phyloP scores from a whole-genome alignment of 2,329 filamentous ascomycete species.

The Hirsutella minnesotensis region DNA sequence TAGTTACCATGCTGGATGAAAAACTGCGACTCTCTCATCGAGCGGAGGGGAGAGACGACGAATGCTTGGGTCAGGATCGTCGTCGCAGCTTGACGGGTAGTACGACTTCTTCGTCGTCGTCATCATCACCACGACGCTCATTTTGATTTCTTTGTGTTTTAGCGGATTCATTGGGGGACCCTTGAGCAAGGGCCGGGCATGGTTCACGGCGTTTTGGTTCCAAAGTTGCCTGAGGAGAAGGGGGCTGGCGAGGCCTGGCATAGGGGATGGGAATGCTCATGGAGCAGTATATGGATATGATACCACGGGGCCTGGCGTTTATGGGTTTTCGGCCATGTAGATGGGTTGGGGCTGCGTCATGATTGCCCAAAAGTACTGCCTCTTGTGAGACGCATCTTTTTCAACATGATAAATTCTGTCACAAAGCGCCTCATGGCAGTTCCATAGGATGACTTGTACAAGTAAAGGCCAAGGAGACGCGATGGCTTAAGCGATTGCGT shows the following conservation, averaged over 20 bases:
- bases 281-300: slow-evolving; percentile 18
- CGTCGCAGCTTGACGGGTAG: slow-evolving; percentile 22
- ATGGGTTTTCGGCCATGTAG: slow-evolving; percentile 3
- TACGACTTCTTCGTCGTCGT: slow-evolving; percentile 22
- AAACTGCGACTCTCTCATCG: slow-evolving; percentile 44
- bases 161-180: not conserved
- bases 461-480: too few relatives aligned
- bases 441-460: too few relatives aligned
- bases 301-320: slow-evolving; percentile 23
- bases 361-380: not conserved
- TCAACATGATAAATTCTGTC: slow-evolving; percentile 1
- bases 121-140: slow-evolving; percentile 9
- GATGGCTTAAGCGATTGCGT: too few relatives aligned
- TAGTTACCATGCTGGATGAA: slow-evolving; percentile 61
- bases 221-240: not conserved
- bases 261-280: slow-evolving; percentile 7
- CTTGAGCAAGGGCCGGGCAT: not conserved
- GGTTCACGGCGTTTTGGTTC: slow-evolving; percentile 5
- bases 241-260: not conserved
- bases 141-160: slow-evolving; percentile 3
- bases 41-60: slow-evolving; percentile 17
- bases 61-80: slow-evolving; percentile 16
- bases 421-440: too few relatives aligned
- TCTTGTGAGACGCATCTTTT: not conserved
- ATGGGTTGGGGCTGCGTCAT: not conserved